Base-by-base conservation (phyloP, 73 alveolate genomes). In the Paramecium caudatum region DNA sequence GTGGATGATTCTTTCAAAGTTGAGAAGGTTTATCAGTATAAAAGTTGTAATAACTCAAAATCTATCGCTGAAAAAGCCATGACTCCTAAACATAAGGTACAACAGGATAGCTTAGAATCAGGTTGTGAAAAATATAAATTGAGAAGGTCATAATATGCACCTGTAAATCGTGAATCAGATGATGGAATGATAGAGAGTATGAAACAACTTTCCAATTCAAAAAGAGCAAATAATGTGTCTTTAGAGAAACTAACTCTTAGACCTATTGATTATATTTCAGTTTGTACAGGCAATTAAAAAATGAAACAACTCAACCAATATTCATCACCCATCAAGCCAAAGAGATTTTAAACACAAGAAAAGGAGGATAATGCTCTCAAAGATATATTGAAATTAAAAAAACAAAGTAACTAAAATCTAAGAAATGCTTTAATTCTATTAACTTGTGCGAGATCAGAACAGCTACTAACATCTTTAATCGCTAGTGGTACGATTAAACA, bases 401-500 rank as follows among this genome's bases (percentile, higher is more conserved):
- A 55, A 55, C n/a, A 55, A 55, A 55, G 80, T 23, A 55, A 55
- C 16, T 55, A 55, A 55, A 55, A 43, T 55, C 46, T 55, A 17
- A 55, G 80, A 10, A 55, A 55, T 55, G 80, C 80, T 55, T 55
- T 55, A 10, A 10, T 55, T 27, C 30, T 55, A 55, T 7, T 55
- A 55, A 55, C 80, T 0, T 55, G 80, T 21, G 80, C 80, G 0
- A 37, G 80, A 27, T 55, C 80, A 55, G 80, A 55, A 55, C 30
- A 55, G 17, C 45, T 55, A 8, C 30, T 55, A 2, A 55, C 80
- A 27, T 55, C 80, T 10, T 55, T 55, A 21, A 55, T 55, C 23
- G 80, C 80, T 23, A 55, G 80, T 55, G 80, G 80, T 27, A 55
- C 80, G 7, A 55, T 55, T 4, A 55, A 55, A 55, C 80, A 55